phyloP scores from a whole-genome alignment of 1,284 basidiomycete species.

The Microbotryum saponariae region DNA sequence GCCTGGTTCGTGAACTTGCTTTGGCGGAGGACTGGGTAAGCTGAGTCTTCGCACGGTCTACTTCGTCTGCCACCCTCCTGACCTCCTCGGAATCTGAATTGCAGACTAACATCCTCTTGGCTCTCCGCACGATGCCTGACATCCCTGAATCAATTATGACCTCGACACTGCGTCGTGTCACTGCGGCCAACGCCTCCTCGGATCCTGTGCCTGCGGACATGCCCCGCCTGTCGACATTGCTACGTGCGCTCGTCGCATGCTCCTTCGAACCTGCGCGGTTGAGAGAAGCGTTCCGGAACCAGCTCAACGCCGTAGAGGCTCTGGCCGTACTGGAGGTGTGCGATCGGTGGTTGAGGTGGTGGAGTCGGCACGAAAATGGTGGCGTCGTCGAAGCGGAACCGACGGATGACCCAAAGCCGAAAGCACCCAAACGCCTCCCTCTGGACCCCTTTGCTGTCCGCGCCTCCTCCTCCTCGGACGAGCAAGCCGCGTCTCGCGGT shows the following conservation, averaged over 20 bases:
- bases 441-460: too few species aligned
- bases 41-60: neutral
- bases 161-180: conserved; percentile 16
- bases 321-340: conserved; percentile 21
- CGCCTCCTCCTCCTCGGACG: too few species aligned
- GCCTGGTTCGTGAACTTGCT: conserved; percentile 20
- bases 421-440: too few species aligned
- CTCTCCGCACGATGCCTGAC: conserved; percentile 24
- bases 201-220: conserved; percentile 7
- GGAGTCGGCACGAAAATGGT: neutral
- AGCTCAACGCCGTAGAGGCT: conserved; percentile 19
- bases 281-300: conserved; percentile 16
- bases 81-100: neutral
- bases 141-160: conserved; percentile 25
- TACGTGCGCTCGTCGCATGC: conserved; percentile 19
- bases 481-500: too few species aligned
- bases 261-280: conserved; percentile 17
- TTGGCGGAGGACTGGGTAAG: conserved; percentile 27
- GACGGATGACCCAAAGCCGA: too few species aligned
- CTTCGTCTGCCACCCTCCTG: neutral
- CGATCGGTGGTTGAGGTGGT: conserved; percentile 24
- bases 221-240: conserved; percentile 16
- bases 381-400: neutral
- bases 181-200: neutral
- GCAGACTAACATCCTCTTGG: conserved; percentile 21